phyloP scores from a whole-genome alignment of 208 protist genomes.

The Trypanosoma avium region DNA sequence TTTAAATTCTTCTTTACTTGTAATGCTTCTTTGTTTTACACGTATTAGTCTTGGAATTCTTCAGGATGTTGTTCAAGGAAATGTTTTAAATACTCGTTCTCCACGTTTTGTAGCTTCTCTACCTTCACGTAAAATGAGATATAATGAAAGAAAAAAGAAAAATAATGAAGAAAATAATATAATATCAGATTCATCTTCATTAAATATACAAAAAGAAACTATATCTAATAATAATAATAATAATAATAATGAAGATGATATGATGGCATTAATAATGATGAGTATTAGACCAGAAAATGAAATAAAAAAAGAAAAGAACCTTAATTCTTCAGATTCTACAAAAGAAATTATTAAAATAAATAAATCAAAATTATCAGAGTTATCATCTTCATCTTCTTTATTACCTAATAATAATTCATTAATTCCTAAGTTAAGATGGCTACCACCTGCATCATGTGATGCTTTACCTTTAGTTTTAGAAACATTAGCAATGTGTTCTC shows the following conservation, averaged over 20 bases:
- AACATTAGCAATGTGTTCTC: constrained; percentile 58
- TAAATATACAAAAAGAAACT: no score
- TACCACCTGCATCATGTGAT: constrained; percentile 56
- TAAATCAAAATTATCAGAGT: background rate
- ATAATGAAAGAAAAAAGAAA: background rate
- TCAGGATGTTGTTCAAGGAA: constrained; percentile 59
- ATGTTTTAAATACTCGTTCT: constrained; percentile 38
- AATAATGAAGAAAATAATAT: background rate
- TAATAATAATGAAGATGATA: constrained; percentile 3
- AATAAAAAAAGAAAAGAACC: background rate
- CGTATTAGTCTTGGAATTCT: constrained; percentile 57
- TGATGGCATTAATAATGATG: constrained; percentile 26
- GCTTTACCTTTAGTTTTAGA: constrained; percentile 48
- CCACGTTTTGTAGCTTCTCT: constrained; percentile 86
- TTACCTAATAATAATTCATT: background rate
- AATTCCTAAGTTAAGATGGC: constrained; percentile 44
- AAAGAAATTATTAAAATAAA: background rate
- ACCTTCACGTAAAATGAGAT: constrained; percentile 39
- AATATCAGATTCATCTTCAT: background rate
- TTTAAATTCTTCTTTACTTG: constrained; percentile 21
- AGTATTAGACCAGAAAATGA: constrained; percentile 1
- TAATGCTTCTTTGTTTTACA: constrained; percentile 40
- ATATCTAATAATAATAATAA: background rate
- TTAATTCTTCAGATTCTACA: background rate
- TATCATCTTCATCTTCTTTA: background rate